Evolutionary conservation across 176 grass and related monocot genomes (phyloP).

Genomic region (Aechmea fasciata): DNA sequence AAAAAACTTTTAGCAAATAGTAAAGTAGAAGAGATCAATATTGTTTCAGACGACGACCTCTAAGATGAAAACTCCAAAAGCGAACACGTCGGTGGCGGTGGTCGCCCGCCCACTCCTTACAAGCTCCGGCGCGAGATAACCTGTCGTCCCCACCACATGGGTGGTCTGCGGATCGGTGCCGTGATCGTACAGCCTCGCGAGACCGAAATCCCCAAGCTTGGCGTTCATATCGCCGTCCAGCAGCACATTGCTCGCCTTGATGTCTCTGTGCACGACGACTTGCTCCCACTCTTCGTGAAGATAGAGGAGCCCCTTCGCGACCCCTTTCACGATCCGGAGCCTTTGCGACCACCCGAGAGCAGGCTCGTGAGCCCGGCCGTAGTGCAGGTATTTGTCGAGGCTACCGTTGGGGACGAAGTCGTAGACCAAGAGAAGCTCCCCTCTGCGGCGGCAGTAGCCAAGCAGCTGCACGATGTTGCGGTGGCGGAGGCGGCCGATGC

Average conservation of each 20-base stretch:
- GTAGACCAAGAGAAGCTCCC: constrained; percentile 27
- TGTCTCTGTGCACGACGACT: constrained; percentile 14
- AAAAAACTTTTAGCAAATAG: too few relatives aligned
- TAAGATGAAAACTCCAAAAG: constrained; percentile 28
- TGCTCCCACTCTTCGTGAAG: constrained; percentile 29
- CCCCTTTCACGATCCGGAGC: constrained; percentile 18
- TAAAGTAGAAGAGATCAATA: too few relatives aligned
- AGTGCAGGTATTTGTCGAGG: constrained; percentile 21
- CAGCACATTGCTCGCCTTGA: constrained; percentile 21
- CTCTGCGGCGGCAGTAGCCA: constrained; percentile 32
- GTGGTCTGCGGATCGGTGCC: constrained; percentile 23
- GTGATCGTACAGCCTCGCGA: constrained; percentile 28
- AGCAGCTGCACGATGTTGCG: constrained; percentile 25
- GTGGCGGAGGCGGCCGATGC: constrained; percentile 21
- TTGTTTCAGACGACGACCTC: constrained; percentile 8
- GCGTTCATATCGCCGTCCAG: constrained; percentile 22
- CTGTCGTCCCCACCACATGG: constrained; percentile 24
- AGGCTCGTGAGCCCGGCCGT: background rate
- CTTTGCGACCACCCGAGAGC: constrained; percentile 16
- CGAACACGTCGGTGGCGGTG: constrained; percentile 21
- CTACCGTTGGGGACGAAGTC: constrained; percentile 36
- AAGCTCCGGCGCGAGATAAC: constrained; percentile 29
- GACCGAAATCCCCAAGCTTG: constrained; percentile 29
- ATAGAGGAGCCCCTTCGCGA: constrained; percentile 20
- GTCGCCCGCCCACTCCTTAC: constrained; percentile 12